These are phyloP conservation scores for Suillus paluster DNA, from an alignment of 768 basidiomycete genomes.

Conservation along the genomic window DNA sequence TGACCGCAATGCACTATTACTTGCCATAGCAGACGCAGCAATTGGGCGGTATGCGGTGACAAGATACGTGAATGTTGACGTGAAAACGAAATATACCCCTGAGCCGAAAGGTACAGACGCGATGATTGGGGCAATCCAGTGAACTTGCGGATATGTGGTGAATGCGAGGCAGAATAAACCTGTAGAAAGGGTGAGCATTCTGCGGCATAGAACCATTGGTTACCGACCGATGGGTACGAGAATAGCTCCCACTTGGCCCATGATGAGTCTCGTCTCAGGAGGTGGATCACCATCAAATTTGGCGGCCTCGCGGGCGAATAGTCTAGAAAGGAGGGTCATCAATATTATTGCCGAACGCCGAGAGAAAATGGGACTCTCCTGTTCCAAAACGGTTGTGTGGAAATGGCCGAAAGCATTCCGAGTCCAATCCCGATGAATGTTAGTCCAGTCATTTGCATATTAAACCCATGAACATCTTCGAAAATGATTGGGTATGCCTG, in stretches of 20 bases:
- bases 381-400: constrained; percentile 52
- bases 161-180: constrained; percentile 61
- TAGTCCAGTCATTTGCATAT: constrained; percentile 51
- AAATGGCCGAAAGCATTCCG: constrained; percentile 46
- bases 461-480: constrained; percentile 52
- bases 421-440: constrained; percentile 55
- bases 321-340: constrained; percentile 28
- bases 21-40: constrained; percentile 65
- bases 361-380: constrained; percentile 20
- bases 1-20: constrained; percentile 59
- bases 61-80: constrained; percentile 65
- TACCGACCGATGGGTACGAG: constrained; percentile 60
- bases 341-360: neutral
- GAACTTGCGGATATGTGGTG: constrained; percentile 51
- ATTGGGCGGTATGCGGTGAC: constrained; percentile 55
- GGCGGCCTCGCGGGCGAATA: constrained; percentile 40
- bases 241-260: constrained; percentile 71
- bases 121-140: constrained; percentile 53
- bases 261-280: constrained; percentile 66
- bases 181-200: constrained; percentile 7
- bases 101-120: constrained; percentile 52
- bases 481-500: constrained; percentile 66
- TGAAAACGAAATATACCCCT: constrained; percentile 68
- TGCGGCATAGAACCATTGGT: neutral
- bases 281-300: constrained; percentile 54